A percentile compares a stretch with the other conserved stretches of the same genome.
phyloP scores from a whole-genome alignment of 768 basidiomycete genomes.

The Coprinopsis sp. region DNA sequence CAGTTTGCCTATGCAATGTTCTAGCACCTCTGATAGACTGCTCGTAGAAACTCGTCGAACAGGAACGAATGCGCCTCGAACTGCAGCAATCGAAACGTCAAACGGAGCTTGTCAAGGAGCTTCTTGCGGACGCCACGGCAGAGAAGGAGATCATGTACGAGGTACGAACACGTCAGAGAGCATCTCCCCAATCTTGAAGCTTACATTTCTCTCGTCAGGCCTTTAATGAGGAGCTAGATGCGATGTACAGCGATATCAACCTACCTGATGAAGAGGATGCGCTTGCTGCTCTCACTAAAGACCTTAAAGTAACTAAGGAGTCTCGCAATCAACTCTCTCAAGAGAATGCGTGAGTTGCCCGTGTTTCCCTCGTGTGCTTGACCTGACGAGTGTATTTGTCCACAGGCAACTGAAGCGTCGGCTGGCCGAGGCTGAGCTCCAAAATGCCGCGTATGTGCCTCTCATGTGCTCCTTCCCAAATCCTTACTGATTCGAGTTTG shows the following conservation, averaged over 20 bases:
- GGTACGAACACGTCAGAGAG: slow-evolving; percentile 33
- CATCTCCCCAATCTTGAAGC: neutral
- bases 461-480: slow-evolving; percentile 45
- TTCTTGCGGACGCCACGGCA: slow-evolving; percentile 69
- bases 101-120: slow-evolving; percentile 72
- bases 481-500: neutral
- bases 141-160: slow-evolving; percentile 95
- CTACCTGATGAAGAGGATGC: slow-evolving; percentile 83
- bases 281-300: slow-evolving; percentile 70
- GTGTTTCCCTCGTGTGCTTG: neutral
- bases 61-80: slow-evolving; percentile 59
- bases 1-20: neutral
- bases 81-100: slow-evolving; percentile 68
- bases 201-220: slow-evolving; percentile 44
- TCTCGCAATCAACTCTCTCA: slow-evolving; percentile 64
- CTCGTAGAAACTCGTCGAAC: slow-evolving; percentile 52
- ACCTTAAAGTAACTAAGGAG: slow-evolving; percentile 73
- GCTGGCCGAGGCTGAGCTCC: slow-evolving; percentile 64
- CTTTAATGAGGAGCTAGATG: slow-evolving; percentile 91
- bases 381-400: slow-evolving; percentile 10
- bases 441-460: slow-evolving; percentile 78
- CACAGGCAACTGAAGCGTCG: slow-evolving; percentile 64
- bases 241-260: slow-evolving; percentile 82
- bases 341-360: slow-evolving; percentile 70
- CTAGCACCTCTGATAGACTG: neutral